phyloP scores from a whole-genome alignment of 208 protist species.

The Tritrichomonas foetus region DNA sequence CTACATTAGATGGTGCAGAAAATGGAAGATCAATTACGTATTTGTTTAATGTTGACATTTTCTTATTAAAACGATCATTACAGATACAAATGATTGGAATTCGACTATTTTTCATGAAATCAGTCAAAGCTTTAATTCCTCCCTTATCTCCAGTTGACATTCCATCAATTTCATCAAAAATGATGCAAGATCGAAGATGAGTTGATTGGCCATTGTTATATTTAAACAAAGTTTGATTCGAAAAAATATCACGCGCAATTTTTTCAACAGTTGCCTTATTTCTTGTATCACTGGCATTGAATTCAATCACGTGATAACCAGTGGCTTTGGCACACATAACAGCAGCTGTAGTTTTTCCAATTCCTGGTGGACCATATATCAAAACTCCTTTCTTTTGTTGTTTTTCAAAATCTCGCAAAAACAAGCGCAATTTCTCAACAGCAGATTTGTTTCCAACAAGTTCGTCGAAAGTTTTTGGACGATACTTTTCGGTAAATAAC shows the following conservation, averaged over 20 bases:
- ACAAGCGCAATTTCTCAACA: conserved; percentile 74
- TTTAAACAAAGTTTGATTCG: conserved; percentile 54
- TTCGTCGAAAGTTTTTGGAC: conserved; percentile 71
- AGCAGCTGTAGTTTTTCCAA: conserved; percentile 96
- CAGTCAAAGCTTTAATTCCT: conserved; percentile 83
- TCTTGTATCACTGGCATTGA: conserved; percentile 95
- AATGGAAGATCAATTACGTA: conserved; percentile 87
- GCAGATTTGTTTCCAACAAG: conserved; percentile 77
- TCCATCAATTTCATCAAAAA: conserved; percentile 99
- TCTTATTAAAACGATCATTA: conserved; percentile 87
- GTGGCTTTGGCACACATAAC: conserved; percentile 71
- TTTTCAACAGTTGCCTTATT: conserved; percentile 78
- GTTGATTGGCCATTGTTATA: conserved; percentile 56
- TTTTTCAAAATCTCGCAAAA: conserved; percentile 75
- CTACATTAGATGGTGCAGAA: conserved; percentile 69
- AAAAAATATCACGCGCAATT: conserved; percentile 60
- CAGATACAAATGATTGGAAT: conserved; percentile 91
- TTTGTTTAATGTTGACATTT: conserved; percentile 82
- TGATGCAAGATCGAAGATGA: conserved; percentile 52
- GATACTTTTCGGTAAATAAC: conserved; percentile 79
- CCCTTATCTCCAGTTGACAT: conserved; percentile 87
- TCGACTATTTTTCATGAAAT: conserved; percentile 78
- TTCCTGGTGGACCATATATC: conserved; percentile 86
- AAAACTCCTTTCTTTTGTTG: conserved; percentile 60
- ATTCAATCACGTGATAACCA: conserved; percentile 83